These are phyloP conservation scores for Platismatia glauca DNA, from an alignment of 495 filamentous ascomycete genomes.

Conservation along the genomic window DNA sequence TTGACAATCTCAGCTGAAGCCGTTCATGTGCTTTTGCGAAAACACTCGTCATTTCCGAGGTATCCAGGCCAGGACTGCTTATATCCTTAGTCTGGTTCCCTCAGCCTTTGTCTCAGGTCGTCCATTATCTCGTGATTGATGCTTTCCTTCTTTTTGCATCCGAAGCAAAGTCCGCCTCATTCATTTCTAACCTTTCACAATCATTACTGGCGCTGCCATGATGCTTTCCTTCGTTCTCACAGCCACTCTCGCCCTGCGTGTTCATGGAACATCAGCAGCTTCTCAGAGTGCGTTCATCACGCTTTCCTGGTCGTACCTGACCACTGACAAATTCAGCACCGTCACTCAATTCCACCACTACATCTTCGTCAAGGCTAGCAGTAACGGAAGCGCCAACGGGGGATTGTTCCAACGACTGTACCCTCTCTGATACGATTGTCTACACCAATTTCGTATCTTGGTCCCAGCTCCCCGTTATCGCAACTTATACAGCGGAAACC, in stretches of 20 bases:
- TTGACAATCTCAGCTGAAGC: no score
- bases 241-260: neutral
- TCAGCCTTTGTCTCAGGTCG: no score
- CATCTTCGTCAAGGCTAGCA: neutral
- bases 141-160: neutral
- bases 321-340: neutral
- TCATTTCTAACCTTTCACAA: neutral
- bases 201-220: neutral
- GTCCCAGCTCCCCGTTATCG: neutral
- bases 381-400: neutral
- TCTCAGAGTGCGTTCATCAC: constrained; percentile 2
- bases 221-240: neutral
- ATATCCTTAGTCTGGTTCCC: no score
- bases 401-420: constrained; percentile 1
- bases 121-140: no score
- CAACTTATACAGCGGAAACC: constrained; percentile 8
- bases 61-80: no score
- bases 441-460: neutral
- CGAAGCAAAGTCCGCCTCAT: neutral
- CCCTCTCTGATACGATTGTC: no score
- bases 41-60: no score
- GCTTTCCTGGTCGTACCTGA: no score
- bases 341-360: neutral
- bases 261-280: constrained; percentile 1
- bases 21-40: no score